Evolutionary conservation across 2,329 filamentous ascomycete genomes (phyloP).

Genomic region (Trichoderma semiorbis): DNA sequence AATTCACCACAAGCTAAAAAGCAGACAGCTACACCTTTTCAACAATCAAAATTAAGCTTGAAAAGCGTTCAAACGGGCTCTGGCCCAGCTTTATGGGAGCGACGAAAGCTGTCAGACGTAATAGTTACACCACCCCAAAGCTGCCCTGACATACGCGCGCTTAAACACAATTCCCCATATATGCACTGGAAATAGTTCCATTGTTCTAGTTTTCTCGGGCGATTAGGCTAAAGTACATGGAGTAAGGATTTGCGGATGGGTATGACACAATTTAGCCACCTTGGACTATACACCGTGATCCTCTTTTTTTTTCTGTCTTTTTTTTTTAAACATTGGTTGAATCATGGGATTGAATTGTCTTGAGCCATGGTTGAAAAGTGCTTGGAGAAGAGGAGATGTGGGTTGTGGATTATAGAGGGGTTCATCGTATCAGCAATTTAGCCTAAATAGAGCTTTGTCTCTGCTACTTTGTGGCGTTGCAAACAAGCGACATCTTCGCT

Average conservation of each 20-base stretch:
- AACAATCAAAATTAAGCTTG: background rate
- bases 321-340: background rate
- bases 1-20: background rate
- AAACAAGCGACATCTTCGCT: background rate
- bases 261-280: background rate
- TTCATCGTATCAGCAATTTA: background rate
- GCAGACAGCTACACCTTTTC: background rate
- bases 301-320: background rate
- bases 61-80: background rate
- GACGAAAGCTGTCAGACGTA: background rate
- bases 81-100: background rate
- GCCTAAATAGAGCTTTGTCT: background rate
- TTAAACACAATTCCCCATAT: background rate
- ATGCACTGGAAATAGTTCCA: background rate
- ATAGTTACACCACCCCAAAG: background rate
- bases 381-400: background rate
- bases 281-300: background rate
- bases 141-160: background rate
- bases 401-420: background rate
- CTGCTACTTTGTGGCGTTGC: background rate
- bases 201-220: background rate
- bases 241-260: background rate
- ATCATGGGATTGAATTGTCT: background rate
- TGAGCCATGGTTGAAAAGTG: background rate
- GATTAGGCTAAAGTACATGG: background rate